A percentile compares a stretch with the other conserved stretches of the same genome.
phyloP scores from a whole-genome alignment of 208 protist genomes.

The Histomonas meleagridis region DNA sequence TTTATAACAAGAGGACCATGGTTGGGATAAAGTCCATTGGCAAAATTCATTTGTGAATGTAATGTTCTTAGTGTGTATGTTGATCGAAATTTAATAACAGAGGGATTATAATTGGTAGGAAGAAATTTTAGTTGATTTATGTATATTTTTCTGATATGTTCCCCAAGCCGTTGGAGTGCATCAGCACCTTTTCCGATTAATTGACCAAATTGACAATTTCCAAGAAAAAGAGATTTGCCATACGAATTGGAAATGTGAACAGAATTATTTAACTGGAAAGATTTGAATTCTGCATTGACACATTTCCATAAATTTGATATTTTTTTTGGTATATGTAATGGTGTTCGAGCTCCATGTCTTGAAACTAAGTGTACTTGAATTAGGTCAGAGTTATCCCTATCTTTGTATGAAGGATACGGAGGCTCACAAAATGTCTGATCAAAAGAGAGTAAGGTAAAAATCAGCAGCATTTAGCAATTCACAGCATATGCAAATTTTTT shows the following conservation, averaged over 20 bases:
- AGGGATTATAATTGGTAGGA: neutral
- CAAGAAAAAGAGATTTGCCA: neutral
- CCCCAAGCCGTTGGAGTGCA: neutral
- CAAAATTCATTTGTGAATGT: neutral
- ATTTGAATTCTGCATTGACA: neutral
- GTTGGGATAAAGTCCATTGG: neutral
- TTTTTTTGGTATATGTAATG: neutral
- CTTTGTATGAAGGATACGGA: neutral
- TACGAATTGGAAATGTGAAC: neutral
- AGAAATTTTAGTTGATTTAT: conserved; percentile 14
- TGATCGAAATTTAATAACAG: neutral
- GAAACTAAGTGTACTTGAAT: neutral
- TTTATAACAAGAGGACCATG: neutral
- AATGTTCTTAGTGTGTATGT: neutral
- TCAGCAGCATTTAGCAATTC: too few relatives aligned
- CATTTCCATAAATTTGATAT: neutral
- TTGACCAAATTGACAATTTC: neutral
- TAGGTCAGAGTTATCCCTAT: neutral
- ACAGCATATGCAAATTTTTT: too few relatives aligned
- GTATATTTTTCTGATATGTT: neutral
- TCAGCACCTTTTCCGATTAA: neutral
- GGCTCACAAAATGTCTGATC: conserved; percentile 2
- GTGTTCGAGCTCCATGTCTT: neutral
- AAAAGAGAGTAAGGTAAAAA: too few relatives aligned
- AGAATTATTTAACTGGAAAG: neutral